phyloP scores from a whole-genome alignment of 305 asterid species.

The Fraxinus baroniana region DNA sequence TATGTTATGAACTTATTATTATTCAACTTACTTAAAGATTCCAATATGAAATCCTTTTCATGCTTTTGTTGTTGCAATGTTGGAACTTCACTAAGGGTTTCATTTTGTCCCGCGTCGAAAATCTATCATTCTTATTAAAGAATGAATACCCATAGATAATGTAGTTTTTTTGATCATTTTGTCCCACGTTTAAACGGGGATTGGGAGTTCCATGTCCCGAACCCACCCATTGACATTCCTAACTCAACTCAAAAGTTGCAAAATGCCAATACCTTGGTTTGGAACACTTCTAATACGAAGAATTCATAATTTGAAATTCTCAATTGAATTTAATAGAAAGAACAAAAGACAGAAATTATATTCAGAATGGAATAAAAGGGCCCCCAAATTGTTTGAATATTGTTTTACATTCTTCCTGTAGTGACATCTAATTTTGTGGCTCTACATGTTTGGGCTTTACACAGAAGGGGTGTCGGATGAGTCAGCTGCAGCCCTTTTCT shows the following conservation, averaged over 20 bases:
- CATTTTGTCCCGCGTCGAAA: neutral
- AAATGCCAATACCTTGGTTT: neutral
- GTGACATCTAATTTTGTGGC: slow-evolving; percentile 16
- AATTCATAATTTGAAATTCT: neutral
- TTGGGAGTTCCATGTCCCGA: too few relatives aligned
- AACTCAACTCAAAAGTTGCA: neutral
- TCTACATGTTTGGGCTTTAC: slow-evolving; percentile 28
- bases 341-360: neutral
- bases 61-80: too few relatives aligned
- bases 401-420: slow-evolving; percentile 28
- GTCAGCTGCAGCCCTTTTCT: slow-evolving; percentile 59
- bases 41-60: too few relatives aligned
- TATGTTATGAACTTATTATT: too few relatives aligned
- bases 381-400: neutral
- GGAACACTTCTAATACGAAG: too few relatives aligned
- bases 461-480: slow-evolving; percentile 45
- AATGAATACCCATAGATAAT: neutral
- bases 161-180: too few relatives aligned
- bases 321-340: neutral
- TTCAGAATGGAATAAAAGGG: neutral
- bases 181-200: neutral
- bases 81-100: too few relatives aligned
- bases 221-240: neutral
- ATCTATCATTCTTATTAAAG: neutral
- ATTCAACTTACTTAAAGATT: too few relatives aligned